Percentiles rank a stretch among this genome's conserved stretches.
phyloP scores from a whole-genome alignment of 352 stramenopile genomes.

The Halophytophthora polymorphica region DNA sequence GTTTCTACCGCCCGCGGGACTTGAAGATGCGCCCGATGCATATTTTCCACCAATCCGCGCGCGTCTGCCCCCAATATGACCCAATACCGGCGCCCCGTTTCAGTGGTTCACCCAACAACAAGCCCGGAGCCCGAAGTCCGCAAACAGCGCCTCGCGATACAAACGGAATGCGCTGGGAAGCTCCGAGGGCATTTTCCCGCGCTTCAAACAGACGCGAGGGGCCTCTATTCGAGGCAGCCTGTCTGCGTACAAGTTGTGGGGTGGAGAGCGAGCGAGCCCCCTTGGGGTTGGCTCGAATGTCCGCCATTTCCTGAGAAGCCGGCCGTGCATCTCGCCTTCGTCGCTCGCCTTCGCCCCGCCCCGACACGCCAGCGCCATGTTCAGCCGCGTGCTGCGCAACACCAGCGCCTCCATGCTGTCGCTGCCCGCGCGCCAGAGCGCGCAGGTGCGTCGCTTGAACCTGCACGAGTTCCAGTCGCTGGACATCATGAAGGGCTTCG shows the following conservation, averaged over 20 bases:
- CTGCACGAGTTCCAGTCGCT: constrained; percentile 94
- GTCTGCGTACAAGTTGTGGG: constrained; percentile 13
- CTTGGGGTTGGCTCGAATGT: neutral
- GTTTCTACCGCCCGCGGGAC: too few species aligned
- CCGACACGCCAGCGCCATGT: constrained; percentile 29
- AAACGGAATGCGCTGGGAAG: constrained; percentile 6
- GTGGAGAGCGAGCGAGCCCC: constrained; percentile 1
- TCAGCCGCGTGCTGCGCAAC: constrained; percentile 48
- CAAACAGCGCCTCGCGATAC: neutral
- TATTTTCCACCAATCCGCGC: constrained; percentile 17
- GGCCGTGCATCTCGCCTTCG: constrained; percentile 10
- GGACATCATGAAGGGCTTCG: constrained; percentile 91
- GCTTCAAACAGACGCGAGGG: neutral
- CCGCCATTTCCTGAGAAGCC: constrained; percentile 29
- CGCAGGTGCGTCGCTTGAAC: constrained; percentile 88
- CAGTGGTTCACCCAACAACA: constrained; percentile 2
- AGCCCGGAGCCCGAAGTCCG: neutral
- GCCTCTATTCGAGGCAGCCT: constrained; percentile 2
- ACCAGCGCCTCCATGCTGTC: constrained; percentile 40
- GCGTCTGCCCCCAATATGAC: neutral
- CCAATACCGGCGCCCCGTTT: constrained; percentile 10
- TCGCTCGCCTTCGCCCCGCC: constrained; percentile 2
- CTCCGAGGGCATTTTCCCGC: neutral
- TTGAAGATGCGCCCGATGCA: neutral
- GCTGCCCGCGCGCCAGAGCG: constrained; percentile 43